Base-by-base conservation (phyloP, 2,329 filamentous ascomycete genomes). In the Ampelomyces quisqualis region DNA sequence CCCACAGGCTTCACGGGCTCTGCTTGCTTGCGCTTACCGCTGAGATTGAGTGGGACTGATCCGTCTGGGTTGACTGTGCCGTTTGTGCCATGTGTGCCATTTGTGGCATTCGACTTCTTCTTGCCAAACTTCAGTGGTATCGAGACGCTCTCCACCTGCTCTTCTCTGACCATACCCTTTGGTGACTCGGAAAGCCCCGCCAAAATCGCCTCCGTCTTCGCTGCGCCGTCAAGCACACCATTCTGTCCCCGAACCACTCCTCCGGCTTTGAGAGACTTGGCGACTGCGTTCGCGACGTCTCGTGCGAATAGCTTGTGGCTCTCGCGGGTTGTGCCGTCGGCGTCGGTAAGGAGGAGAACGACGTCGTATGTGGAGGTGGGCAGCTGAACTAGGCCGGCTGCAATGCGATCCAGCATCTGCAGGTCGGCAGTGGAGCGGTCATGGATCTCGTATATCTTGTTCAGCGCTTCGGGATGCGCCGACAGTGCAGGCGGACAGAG, bases 361-460 rank as follows among this genome's bases (percentile, higher is more conserved):
- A 86, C 72, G 66, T 94, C 88, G 74, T 98, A 98, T 39, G 87
- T 86, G 34, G 80, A 74, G 38, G 79, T 57, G 1, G 90, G 86
- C 0, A 98, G 82, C 6, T 82, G 75, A 42, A 93, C 88, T 24
- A 95, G 77, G 47, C 89, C 89, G 23, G 87, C 80, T 2, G 87
- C 82, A 27, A 98, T 80, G 36, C 93, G 88, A 73, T 98, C 93
- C 47, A 98, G 86, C 93, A 98, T 98, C 70, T 97, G 93, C 38
- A 98, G 77, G 65, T 98, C 93, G 48, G 90, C 91, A 31, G 79
- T 75, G 50, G 78, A 73, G 63, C 89, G 85, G 68, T 93, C 83
- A 73, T 88, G 83, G 42, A 81, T 75, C 44, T 82, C 76, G 60
- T 95, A 80, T 48, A 93, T 76, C 53, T 75, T 73, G 51, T 82